These are phyloP conservation scores for Hypoxylon sp. DNA, from an alignment of 2,329 filamentous ascomycete species.

Conservation along the genomic window DNA sequence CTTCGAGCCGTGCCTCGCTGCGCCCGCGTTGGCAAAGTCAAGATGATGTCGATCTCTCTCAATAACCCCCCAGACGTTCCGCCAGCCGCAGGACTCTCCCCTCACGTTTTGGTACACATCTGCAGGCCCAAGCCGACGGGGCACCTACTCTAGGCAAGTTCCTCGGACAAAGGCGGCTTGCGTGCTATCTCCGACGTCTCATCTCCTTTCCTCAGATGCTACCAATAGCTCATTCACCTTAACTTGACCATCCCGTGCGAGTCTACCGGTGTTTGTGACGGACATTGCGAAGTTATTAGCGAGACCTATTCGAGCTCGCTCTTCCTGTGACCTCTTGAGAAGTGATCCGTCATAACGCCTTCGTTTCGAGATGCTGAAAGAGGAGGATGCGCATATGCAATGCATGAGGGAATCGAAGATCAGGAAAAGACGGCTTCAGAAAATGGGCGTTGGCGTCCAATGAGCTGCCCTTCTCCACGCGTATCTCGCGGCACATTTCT, in stretches of 20 bases:
- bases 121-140: constrained; percentile 12
- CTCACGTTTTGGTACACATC: not conserved
- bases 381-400: not conserved
- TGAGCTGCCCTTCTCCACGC: not conserved
- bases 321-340: not conserved
- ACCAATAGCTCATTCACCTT: constrained; percentile 11
- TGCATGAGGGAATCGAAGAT: constrained; percentile 25
- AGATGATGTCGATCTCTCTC: constrained; percentile 24
- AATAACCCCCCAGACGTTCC: not conserved
- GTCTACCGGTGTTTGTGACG: constrained; percentile 19
- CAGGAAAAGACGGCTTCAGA: constrained; percentile 14
- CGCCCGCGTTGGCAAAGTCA: constrained; percentile 23
- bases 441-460: constrained; percentile 16
- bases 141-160: too few relatives aligned
- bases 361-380: not conserved
- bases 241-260: constrained; percentile 20
- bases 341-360: constrained; percentile 23
- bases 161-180: constrained; percentile 15
- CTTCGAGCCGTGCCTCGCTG: constrained; percentile 21
- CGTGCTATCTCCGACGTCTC: constrained; percentile 29
- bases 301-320: constrained; percentile 1
- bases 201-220: constrained; percentile 21
- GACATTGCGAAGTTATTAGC: constrained; percentile 15
- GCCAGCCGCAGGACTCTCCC: too few relatives aligned
- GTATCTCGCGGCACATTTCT: constrained; percentile 11